phyloP scores from a whole-genome alignment of 1,284 basidiomycete species.

The Pseudozyma sp. region DNA sequence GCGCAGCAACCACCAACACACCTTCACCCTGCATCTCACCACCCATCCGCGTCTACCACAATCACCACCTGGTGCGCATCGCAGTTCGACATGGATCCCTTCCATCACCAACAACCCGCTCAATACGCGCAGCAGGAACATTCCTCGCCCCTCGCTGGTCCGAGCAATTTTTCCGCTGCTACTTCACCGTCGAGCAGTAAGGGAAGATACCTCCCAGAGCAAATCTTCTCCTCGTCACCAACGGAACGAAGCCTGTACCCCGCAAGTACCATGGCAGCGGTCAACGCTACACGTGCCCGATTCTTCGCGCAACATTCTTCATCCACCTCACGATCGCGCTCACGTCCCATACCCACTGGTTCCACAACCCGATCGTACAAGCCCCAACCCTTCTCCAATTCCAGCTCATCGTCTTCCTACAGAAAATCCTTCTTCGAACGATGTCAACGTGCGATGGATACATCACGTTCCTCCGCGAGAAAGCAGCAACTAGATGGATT shows the following conservation, averaged over 20 bases:
- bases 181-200: too few relatives aligned
- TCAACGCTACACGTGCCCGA: slow-evolving; percentile 26
- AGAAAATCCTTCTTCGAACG: slow-evolving; percentile 40
- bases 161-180: too few relatives aligned
- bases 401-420: slow-evolving; percentile 11
- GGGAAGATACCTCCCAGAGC: slow-evolving; percentile 13
- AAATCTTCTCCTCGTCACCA: slow-evolving; percentile 32
- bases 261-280: slow-evolving; percentile 30
- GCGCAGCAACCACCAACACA: slow-evolving; percentile 4
- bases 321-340: neutral
- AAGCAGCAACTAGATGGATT: slow-evolving; percentile 3
- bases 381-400: slow-evolving; percentile 3
- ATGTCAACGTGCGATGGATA: slow-evolving; percentile 35
- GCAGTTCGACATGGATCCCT: neutral
- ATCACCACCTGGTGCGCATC: neutral
- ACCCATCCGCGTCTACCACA: neutral
- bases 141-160: too few relatives aligned
- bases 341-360: slow-evolving; percentile 16
- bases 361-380: slow-evolving; percentile 15
- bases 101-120: too few relatives aligned
- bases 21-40: too few relatives aligned
- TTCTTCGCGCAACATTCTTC: slow-evolving; percentile 35
- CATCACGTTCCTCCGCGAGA: neutral
- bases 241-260: slow-evolving; percentile 16
- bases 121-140: too few relatives aligned